A percentile compares a stretch with the other conserved stretches of the same genome.
These are phyloP conservation scores for Annulohypoxylon nitens DNA, from an alignment of 495 filamentous ascomycete species.

Conservation along the genomic window DNA sequence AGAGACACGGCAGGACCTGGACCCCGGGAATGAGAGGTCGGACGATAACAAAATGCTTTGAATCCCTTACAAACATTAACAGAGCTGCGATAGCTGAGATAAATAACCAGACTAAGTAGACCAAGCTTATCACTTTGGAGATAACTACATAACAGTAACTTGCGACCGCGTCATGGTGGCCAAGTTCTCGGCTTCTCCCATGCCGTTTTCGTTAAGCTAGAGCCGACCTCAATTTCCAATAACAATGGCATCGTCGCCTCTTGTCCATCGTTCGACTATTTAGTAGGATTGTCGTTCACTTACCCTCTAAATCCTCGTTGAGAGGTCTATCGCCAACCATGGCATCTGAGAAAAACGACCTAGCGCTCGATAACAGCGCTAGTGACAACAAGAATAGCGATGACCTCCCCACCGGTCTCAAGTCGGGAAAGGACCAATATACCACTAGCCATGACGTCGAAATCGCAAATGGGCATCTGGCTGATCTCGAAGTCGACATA, in stretches of 20 bases:
- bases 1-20: background rate
- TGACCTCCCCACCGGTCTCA: slow-evolving; percentile 17
- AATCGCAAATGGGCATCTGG: slow-evolving; percentile 50
- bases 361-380: slow-evolving; percentile 4
- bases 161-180: slow-evolving; percentile 7
- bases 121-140: background rate
- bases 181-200: background rate
- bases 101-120: background rate
- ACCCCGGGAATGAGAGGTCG: background rate
- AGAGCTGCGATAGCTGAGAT: slow-evolving; percentile 3
- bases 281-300: background rate
- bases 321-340: slow-evolving; percentile 16
- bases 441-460: slow-evolving; percentile 33
- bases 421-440: slow-evolving; percentile 8
- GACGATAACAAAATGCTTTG: background rate
- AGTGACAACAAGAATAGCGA: slow-evolving; percentile 25
- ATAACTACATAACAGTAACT: slow-evolving; percentile 5
- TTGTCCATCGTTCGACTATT: background rate
- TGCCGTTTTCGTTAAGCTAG: background rate
- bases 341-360: slow-evolving; percentile 7
- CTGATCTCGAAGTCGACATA: slow-evolving; percentile 53
- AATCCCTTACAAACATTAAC: background rate
- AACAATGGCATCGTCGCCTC: background rate
- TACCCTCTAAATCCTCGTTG: background rate
- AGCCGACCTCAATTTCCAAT: slow-evolving; percentile 6